Evolutionary conservation across 371 early-diverging fungal genomes (phyloP), one percentile per base, ranked within the genome.

Genomic region (Mucor irregularis): DNA sequence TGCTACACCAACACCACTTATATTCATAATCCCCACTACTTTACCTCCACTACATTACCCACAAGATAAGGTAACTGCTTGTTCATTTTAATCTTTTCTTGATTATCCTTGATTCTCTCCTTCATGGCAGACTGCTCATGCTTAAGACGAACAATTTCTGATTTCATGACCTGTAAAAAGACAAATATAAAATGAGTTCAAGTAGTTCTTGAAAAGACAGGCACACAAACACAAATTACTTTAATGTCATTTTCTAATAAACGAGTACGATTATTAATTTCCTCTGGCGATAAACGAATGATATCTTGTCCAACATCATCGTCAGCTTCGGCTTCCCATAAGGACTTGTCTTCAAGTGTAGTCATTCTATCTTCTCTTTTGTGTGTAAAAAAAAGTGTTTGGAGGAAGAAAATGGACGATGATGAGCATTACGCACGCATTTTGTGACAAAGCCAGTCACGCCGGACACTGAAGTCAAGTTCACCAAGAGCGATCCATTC

Each of bases 61-160:
- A 99, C 99, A 44, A 99, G 83, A 72, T 98, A 99, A 33, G 99
- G 99, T 37, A 99, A 84, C 74, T 98, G 97, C 79, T 95, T 96
- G 82, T 99, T 99, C 74, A 99, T 73, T 75, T 96, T 95, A 71
- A 99, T 98, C 78, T 99, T 99, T 61, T 99, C 97, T 75, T 93
- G 87, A 82, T 99, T 99, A 51, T 99, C 99, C 73, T 94, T 95
- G 70, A 99, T 98, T 69, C 90, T 87, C 58, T 92, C 97, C 58
- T 89, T 89, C 92, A 91, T 91, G 25, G 86, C 80, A 30, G 74
- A 72, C 64, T 96, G 93, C 71, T 98, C 99, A 70, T 96, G 95
- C 44, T 82, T 73, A 49, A 98, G 75, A 10, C 98, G 86, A 54
- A 80, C 75, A 58, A 86, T 82, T 76, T 98, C 99, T 49, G 89